Conservation (phyloP, 2,329 filamentous ascomycete genomes). For the Colletotrichum lupini region DNA sequence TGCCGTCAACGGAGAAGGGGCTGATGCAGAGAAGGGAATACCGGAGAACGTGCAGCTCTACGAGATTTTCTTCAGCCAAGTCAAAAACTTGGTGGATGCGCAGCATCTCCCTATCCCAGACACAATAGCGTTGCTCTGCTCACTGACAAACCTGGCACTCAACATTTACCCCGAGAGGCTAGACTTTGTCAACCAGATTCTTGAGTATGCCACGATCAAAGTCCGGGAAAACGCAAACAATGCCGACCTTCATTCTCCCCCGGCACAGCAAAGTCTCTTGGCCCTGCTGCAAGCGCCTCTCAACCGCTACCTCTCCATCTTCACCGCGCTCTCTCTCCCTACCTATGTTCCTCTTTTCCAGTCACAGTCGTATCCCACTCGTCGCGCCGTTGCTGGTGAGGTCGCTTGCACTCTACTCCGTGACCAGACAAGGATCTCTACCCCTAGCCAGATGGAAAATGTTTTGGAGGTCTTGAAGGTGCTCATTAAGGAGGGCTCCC, state of each 20-base stretch:
- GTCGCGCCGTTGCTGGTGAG: slow-evolving; percentile 90
- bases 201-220: slow-evolving; percentile 89
- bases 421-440: slow-evolving; percentile 83
- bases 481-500: slow-evolving; percentile 91
- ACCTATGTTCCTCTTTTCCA: slow-evolving; percentile 92
- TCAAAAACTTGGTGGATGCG: slow-evolving; percentile 90
- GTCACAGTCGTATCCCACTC: slow-evolving; percentile 91
- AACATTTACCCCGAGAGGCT: slow-evolving; percentile 94
- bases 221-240: slow-evolving; percentile 91
- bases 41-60: slow-evolving; percentile 88
- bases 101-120: slow-evolving; percentile 94
- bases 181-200: slow-evolving; percentile 94
- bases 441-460: slow-evolving; percentile 83
- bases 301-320: slow-evolving; percentile 90
- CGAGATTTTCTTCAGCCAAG: slow-evolving; percentile 97
- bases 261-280: slow-evolving; percentile 88
- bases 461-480: slow-evolving; percentile 91
- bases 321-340: slow-evolving; percentile 93
- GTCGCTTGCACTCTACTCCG: slow-evolving; percentile 85
- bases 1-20: slow-evolving; percentile 55
- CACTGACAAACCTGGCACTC: slow-evolving; percentile 89
- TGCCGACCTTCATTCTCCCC: slow-evolving; percentile 90
- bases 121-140: slow-evolving; percentile 93
- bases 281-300: slow-evolving; percentile 91
- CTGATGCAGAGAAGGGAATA: slow-evolving; percentile 62